Evolutionary conservation across 257 asterid species (phyloP).

Genomic region (Vinca minor): DNA sequence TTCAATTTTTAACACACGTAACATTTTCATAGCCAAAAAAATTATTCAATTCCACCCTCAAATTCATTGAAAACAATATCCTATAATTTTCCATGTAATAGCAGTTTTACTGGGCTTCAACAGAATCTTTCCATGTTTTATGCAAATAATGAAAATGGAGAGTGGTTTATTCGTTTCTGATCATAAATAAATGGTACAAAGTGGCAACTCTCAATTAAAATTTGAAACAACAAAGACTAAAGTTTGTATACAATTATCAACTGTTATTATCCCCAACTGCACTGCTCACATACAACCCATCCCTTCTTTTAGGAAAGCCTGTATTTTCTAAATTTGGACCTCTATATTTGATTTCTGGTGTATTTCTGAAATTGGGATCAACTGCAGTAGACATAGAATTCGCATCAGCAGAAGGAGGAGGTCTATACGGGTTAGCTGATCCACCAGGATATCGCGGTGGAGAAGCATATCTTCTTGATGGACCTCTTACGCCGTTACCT

Average conservation of each 20-base stretch:
- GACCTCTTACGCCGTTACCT: slow-evolving; percentile 45
- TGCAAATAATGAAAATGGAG: too few relatives aligned
- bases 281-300: slow-evolving; percentile 42
- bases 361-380: slow-evolving; percentile 53
- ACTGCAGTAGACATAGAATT: slow-evolving; percentile 46
- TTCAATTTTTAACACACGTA: too few relatives aligned
- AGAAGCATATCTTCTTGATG: slow-evolving; percentile 66
- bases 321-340: slow-evolving; percentile 53
- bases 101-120: too few relatives aligned
- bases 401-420: slow-evolving; percentile 33
- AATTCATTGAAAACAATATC: too few relatives aligned
- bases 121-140: too few relatives aligned
- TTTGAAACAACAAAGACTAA: too few relatives aligned
- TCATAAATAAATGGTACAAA: slow-evolving; percentile 23
- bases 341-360: slow-evolving; percentile 58
- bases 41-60: too few relatives aligned
- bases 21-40: too few relatives aligned
- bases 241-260: slow-evolving; percentile 18
- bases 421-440: slow-evolving; percentile 38
- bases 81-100: too few relatives aligned
- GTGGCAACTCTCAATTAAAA: slow-evolving; percentile 18
- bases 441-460: slow-evolving; percentile 60
- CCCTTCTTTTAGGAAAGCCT: slow-evolving; percentile 66
- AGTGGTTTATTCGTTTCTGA: slow-evolving; percentile 22
- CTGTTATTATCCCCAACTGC: slow-evolving; percentile 38